Evolutionary conservation across 805 yeast genomes (phyloP).

Genomic region (Candida peoriensis): DNA sequence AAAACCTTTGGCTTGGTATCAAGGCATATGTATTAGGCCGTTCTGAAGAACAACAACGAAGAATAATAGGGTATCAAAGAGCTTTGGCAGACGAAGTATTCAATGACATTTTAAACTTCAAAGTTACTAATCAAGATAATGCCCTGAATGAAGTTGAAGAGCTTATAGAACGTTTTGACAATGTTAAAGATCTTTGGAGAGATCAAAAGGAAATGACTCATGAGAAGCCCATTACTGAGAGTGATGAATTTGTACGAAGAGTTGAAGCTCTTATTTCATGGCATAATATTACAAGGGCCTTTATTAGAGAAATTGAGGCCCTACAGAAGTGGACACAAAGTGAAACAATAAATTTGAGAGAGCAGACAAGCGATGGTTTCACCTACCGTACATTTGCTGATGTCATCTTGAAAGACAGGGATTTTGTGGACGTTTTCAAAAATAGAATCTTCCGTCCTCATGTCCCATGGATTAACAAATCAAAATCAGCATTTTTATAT

Average conservation of each 20-base stretch:
- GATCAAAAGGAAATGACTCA: constrained; percentile 70
- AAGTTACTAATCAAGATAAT: constrained; percentile 40
- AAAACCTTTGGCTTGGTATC: constrained; percentile 83
- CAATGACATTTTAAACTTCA: constrained; percentile 62
- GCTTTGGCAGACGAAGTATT: constrained; percentile 68
- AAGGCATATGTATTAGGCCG: constrained; percentile 79
- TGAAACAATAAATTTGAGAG: constrained; percentile 62
- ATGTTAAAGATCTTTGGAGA: constrained; percentile 74
- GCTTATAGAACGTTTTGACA: constrained; percentile 56
- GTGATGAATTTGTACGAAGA: constrained; percentile 57
- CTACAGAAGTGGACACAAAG: constrained; percentile 82
- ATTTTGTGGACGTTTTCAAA: constrained; percentile 64
- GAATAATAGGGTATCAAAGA: constrained; percentile 62
- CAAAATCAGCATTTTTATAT: constrained; percentile 64
- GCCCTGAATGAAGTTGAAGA: constrained; percentile 49
- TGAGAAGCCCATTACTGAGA: constrained; percentile 69
- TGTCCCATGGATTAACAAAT: constrained; percentile 78
- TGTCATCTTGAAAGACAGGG: constrained; percentile 73
- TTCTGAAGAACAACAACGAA: constrained; percentile 70
- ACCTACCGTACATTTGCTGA: constrained; percentile 78
- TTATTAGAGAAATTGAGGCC: constrained; percentile 54
- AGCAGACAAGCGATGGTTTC: constrained; percentile 32
- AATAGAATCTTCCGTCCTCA: constrained; percentile 62
- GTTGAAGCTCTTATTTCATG: constrained; percentile 81
- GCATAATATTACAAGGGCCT: constrained; percentile 69